A percentile compares a stretch with the other conserved stretches of the same genome.
phyloP scores from a whole-genome alignment of 768 basidiomycete genomes.

The Psilocybe cyanescens region DNA sequence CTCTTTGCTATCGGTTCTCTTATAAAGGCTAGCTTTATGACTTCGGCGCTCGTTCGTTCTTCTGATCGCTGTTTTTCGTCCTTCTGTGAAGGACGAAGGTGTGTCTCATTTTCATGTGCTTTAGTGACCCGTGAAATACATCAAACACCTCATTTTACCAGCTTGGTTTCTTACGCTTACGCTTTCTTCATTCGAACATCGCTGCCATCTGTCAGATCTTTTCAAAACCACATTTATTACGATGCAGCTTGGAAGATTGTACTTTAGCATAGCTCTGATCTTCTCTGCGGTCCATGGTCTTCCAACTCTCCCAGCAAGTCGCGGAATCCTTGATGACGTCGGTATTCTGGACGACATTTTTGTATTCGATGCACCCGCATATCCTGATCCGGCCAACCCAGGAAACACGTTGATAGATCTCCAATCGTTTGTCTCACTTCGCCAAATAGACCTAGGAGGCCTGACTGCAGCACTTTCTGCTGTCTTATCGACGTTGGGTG shows the following conservation, averaged over 20 bases:
- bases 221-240: conserved; percentile 1
- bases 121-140: neutral
- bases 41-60: neutral
- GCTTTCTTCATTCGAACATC: neutral
- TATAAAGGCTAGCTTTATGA: neutral
- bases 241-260: conserved; percentile 7
- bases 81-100: conserved; percentile 5
- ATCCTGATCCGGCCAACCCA: conserved; percentile 36
- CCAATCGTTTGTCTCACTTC: conserved; percentile 40
- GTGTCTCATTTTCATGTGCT: neutral
- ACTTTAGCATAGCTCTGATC: conserved; percentile 12
- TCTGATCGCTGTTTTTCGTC: neutral
- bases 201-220: conserved; percentile 3
- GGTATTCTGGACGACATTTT: conserved; percentile 35
- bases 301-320: conserved; percentile 10
- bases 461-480: conserved; percentile 24
- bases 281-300: conserved; percentile 9
- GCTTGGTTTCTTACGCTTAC: too few relatives aligned
- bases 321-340: conserved; percentile 22
- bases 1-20: neutral
- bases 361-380: conserved; percentile 44
- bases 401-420: conserved; percentile 34
- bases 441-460: conserved; percentile 28
- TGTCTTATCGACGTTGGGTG: conserved; percentile 29
- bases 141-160: neutral